Evolutionary conservation across 176 grass and related monocot species (phyloP), one percentile per base, ranked within the genome.

Genomic region (Aegilops bicornis): DNA sequence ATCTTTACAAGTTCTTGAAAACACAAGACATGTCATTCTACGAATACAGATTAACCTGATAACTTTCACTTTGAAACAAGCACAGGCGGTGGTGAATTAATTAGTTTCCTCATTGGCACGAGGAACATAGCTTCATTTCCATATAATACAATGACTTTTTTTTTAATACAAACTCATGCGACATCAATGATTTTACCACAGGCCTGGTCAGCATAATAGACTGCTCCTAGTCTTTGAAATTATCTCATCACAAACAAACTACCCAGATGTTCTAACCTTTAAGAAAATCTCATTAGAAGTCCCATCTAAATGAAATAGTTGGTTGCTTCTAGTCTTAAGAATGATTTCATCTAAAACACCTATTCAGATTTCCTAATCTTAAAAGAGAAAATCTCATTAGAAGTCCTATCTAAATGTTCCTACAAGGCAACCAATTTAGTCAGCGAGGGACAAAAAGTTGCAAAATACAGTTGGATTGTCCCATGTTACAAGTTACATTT

Each of bases 381-480:
- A 9, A 27, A 30, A 42, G 0, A 58, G 8, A 10, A 62, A 47
- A 56, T 56, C 32, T 32, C 66, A 20, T 35, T 20, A 19, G 4
- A 79, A 30, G 59, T 75, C 77, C 14, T 81, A 48, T 50, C 27
- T 35, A 67, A 85, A 22, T 19, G 25, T 81, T 74, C 33, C 83
- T 85, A 81, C 40, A 50, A 50, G 42, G 25, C 73, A 89, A 19
- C 59, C 62, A 82, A 16, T 50, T 39, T 81, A 16, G 70, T 60
- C 48, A 70, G 16, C 10, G 33, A 13, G 62, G 29, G 75, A 43
- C 22, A 73, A 62, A 58, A 33, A 22, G 52, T 20, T 16, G 50
- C 47, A 50, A 17, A 47, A 25, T 35, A 58, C 45, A 32, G 27
- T 85, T 12, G 33, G 27, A 76, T 85, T 81, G 69, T 35, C 19